Evolutionary conservation across 352 stramenopile genomes (phyloP).

Genomic region (Phytophthora pseudosyringae): DNA sequence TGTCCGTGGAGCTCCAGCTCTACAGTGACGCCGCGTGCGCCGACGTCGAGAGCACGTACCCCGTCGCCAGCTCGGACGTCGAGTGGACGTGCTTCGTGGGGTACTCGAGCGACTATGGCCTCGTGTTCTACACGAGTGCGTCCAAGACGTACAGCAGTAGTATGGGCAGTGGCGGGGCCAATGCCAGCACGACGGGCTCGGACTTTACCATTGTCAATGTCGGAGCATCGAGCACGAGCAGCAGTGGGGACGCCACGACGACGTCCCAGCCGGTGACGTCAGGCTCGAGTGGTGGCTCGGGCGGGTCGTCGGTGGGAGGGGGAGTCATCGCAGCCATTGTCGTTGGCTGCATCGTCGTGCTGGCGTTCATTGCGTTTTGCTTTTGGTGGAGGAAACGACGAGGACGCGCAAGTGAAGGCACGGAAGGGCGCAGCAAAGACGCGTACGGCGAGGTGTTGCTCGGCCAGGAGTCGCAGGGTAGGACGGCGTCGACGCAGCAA

Average conservation of each 20-base stretch:
- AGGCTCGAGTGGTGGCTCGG: not conserved
- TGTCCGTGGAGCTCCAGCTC: constrained; percentile 24
- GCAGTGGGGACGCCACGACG: not conserved
- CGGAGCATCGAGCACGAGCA: constrained; percentile 2
- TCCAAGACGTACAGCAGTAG: constrained; percentile 23
- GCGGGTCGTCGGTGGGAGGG: constrained; percentile 13
- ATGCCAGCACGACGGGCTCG: constrained; percentile 13
- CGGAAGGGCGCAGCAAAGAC: constrained; percentile 2
- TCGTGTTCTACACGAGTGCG: constrained; percentile 26
- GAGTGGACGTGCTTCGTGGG: constrained; percentile 26
- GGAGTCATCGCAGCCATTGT: constrained; percentile 30
- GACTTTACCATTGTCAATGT: constrained; percentile 21
- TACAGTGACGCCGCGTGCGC: constrained; percentile 21
- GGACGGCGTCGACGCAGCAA: constrained; percentile 9
- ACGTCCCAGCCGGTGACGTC: not conserved
- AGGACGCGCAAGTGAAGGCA: not conserved
- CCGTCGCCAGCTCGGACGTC: constrained; percentile 15
- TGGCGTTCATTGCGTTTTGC: constrained; percentile 4
- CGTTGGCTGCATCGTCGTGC: constrained; percentile 7
- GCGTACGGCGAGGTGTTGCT: constrained; percentile 13
- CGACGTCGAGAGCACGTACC: constrained; percentile 13
- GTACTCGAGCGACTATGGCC: constrained; percentile 18
- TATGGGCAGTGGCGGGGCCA: constrained; percentile 1
- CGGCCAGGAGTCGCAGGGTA: constrained; percentile 18
- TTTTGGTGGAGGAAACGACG: constrained; percentile 13